Evolutionary conservation across 306 rosid genomes (phyloP), one percentile per base, ranked within the genome.

Genomic region (Cicer arietinum): DNA sequence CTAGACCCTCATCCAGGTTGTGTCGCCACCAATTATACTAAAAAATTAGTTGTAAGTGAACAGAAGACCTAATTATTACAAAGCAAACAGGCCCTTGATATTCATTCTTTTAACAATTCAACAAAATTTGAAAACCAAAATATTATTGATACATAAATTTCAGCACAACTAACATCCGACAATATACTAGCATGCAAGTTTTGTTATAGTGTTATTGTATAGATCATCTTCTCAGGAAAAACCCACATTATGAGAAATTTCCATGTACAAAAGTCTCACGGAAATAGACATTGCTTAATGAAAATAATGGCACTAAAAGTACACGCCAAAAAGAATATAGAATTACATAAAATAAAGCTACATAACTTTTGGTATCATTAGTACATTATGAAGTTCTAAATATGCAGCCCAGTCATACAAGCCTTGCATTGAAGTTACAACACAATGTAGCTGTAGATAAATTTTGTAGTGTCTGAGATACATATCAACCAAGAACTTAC

Each of bases 21-120:
- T 5, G 41, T 35, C 16, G 4, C 70, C 41, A 25, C 61, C 80
- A 75, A 48, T 45, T 45, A 56, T 35, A 56, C 61, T n/a, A 54
- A 40, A 75, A 63, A 18, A 20, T 58, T 44, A 63, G 54, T 6
- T 60, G 70, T 30, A 74, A 66, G 58, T 39, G 64, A 54, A 68
- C 18, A 60, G 12, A 61, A 10, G 16, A 54, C 57, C 65, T n/a
- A 43, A 6, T 47, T 16, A 77, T 22, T 47, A 18, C 44, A 59
- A 18, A 56, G 9, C 40, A 41, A 54, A 47, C 46, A 45, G 45
- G 60, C 16, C 64, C 14, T 58, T 58, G 64, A 25, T 58, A 25
- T 25, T 25, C 64, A 3, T 25, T 58, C 64, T 58, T 58, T 25
- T 58, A 58, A 8, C 16, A 58, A 58, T 10, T 58, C 8, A 22